Base-by-base conservation (phyloP, 805 yeast genomes). In the Hanseniaspora singularis region DNA sequence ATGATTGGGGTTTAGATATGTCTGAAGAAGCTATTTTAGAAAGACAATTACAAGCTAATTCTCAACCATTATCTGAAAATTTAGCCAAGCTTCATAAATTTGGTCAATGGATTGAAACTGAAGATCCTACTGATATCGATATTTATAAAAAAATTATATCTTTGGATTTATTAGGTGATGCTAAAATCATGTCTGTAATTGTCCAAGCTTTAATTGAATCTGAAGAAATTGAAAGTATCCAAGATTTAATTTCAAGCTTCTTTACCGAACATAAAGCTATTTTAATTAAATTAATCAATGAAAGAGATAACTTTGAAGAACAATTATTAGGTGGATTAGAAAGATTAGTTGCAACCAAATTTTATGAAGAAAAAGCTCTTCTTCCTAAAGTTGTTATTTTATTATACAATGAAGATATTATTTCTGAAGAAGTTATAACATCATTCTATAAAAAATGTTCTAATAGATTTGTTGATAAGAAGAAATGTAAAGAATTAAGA, bases 1-100 rank as follows among this genome's bases (percentile, higher is more conserved):
- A 84, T 55, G 95, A 85, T 54, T 89, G 97, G 97, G 86, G 96
- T 16, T 95, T 88, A 36, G 98, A 89, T 64, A 85, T 88, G 75
- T 83, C 95, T 40, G 92, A 84, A 64, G 97, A 87, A 67, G 97
- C 97, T 50, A 85, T 89, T 53, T 79, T 81, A 61, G 86, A 83
- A 38, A 83, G 98, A 67, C 95, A 95, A 38, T 69, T 77, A 57
- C 94, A 84, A 63, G 68, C 75, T 50, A 57, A 67, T 36, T 62
- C 72, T 50, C 64, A 57, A 54, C 64, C 53, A 33, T 55, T 60
- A 46, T 65, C 64, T 48, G 73, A 70, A 50, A 71, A 66, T 51
- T 58, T 63, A 45, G 56, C 69, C 51, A 70, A 71, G 49, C 80
- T 76, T 63, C 81, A 79, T 53, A 79, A 81, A 58, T 81, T 83